Conservation (phyloP, 225 moss, liverwort and hornwort genomes). For the Rhytidiadelphus loreus region DNA sequence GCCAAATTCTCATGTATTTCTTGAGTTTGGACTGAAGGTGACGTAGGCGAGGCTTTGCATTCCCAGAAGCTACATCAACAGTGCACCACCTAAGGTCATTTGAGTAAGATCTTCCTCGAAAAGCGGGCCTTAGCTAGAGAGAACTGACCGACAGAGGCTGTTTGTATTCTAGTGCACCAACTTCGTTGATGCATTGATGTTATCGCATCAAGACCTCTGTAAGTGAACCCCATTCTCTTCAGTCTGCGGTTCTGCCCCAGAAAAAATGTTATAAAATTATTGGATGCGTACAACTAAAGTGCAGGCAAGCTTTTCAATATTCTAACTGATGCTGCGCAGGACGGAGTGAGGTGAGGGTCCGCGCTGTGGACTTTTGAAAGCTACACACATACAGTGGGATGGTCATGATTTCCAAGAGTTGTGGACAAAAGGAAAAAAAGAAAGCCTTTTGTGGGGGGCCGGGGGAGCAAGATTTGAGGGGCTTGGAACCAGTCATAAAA, state of each 20-base stretch:
- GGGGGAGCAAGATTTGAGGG: neutral
- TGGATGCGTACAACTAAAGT: neutral
- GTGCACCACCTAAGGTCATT: neutral
- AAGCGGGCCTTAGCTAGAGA: neutral
- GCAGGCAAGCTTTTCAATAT: neutral
- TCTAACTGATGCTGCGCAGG: neutral
- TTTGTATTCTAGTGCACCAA: neutral
- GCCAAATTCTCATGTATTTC: neutral
- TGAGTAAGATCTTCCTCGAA: neutral
- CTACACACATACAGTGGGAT: neutral
- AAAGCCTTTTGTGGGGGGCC: neutral
- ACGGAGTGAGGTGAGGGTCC: neutral
- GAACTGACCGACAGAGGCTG: neutral
- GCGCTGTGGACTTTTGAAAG: neutral
- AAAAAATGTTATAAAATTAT: neutral
- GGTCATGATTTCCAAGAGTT: neutral
- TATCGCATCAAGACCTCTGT: neutral
- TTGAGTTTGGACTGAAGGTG: neutral
- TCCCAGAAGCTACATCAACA: neutral
- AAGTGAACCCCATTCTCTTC: neutral
- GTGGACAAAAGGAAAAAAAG: neutral
- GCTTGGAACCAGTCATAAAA: neutral
- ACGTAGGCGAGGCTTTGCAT: neutral
- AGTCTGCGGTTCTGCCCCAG: neutral
- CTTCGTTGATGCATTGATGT: neutral